Evolutionary conservation across 129 eudicot genomes (phyloP), one percentile per base, ranked within the genome.

Genomic region (Glebionis coronaria): DNA sequence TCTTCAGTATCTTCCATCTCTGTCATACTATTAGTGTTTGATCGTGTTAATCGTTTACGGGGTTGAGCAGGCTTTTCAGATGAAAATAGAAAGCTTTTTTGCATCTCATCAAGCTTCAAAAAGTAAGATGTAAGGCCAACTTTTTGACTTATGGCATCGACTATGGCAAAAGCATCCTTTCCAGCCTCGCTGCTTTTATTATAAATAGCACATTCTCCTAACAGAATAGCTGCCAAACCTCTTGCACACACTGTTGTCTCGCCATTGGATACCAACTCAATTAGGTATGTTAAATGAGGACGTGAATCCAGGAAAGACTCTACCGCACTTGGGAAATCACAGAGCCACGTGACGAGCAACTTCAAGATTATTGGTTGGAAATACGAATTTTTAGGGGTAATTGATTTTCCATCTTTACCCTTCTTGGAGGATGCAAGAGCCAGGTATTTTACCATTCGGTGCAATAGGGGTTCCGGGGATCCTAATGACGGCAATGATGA

Each of bases 361-460:
- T 93, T 93, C 73, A 93, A 67, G 59, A 93, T 89, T 50, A 89
- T 79, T 60, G 95, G 86, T 69, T 93, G 95, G 57, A 83, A 77
- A 76, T 80, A 87, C 8, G 74, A 67, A 53, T 79, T 70, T 68
- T 54, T 80, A 10, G 88, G 75, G 55, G 84, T 51, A 2, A 69
- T 74, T 44, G 85, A 72, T 73, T 86, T 93, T 76, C 85, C 97
- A 51, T 84, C 97, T 75, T 90, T 85, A 40, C 72, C 75, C 46
- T 67, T 86, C 72, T 76, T 76, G 57, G 97, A 86, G 67, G 97
- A 88, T 70, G 99, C 89, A 73, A 93, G 86, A 67, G 97, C 95
- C 69, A 93, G 70, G 80, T 87, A 93, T 82, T 89, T 89, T 74
- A 86, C 91, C 89, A 87, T 81, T 55, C 92, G 99, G 73, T 93